Evolutionary conservation across 192 early-diverging fungal genomes (phyloP), one percentile per base, ranked within the genome.

Genomic region (Irineochytrium annulatum): DNA sequence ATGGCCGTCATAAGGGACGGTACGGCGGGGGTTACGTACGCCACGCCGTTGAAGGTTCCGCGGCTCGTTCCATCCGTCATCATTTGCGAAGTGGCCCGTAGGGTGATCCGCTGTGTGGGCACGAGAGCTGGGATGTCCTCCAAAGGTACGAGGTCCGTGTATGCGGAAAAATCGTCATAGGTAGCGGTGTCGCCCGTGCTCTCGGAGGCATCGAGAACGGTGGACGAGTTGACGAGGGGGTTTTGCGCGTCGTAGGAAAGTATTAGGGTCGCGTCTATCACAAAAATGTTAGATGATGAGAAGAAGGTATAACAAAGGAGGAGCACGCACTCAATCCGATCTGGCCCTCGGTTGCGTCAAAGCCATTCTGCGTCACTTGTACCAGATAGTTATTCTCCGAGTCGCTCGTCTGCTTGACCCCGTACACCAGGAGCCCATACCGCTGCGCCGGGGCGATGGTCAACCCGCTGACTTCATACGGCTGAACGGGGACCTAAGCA

Each of bases 1-100:
- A 90, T 46, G 20, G 86, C 85, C 3, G 84, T 86, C 34, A 83
- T 74, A 46, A 90, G 53, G 0, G 81, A 45, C 16, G 87, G 91
- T 34, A 88, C 81, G 51, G 71, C 76, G 55, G 87, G 87, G 52
- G 53, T 53, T 39, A 79, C 68, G 45, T 82, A 91, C 17, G 83
- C 72, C 45, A 85, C 76, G 30, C 86, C 77, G 77, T 90, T 89
- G 78, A 91, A 92, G 2, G 82, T 76, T 34, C 81, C 88, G 69
- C 84, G 84, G 80, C 88, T 90, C 61, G 76, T 68, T 41, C 83
- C 84, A 52, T 91, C 87, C 51, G 72, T 77, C 51, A 74, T 75
- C 67, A 86, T 76, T 31, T 74, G 70, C 48, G 89, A 82, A 34
- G 62, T 61, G 22, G 86, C 84, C 16, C 82, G 81, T 60, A 90